Evolutionary conservation across 768 basidiomycete species (phyloP).

Genomic region (Boletus fagicola): DNA sequence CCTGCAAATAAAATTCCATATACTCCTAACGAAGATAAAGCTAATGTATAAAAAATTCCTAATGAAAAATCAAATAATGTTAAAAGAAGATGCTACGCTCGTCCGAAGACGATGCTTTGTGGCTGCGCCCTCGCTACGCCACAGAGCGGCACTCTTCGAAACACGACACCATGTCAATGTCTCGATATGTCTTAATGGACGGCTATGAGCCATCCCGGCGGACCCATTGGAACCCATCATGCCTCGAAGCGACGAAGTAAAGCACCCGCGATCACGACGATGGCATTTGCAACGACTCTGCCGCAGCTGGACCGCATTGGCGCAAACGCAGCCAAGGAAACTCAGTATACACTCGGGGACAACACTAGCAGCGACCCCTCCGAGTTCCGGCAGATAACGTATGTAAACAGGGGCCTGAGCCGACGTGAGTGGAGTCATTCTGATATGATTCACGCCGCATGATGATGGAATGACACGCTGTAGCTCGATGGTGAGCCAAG

Average conservation of each 20-base stretch:
- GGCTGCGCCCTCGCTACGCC: too few relatives aligned
- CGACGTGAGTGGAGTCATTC: constrained; percentile 7
- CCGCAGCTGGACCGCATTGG: constrained; percentile 1
- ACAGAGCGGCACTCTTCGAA: too few relatives aligned
- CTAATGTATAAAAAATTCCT: too few relatives aligned
- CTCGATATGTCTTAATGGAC: neutral
- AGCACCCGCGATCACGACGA: neutral
- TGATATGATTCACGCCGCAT: neutral
- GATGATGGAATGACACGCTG: constrained; percentile 8
- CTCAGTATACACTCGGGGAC: neutral
- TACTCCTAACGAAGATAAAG: too few relatives aligned
- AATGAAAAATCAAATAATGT: too few relatives aligned
- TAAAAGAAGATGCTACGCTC: too few relatives aligned
- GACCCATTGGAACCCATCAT: too few relatives aligned
- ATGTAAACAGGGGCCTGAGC: neutral
- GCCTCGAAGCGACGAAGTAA: neutral
- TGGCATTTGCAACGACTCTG: neutral
- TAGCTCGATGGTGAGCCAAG: constrained; percentile 13
- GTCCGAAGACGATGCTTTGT: too few relatives aligned
- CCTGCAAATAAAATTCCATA: too few relatives aligned
- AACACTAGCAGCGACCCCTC: neutral
- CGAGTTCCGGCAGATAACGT: neutral
- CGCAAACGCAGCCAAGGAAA: neutral
- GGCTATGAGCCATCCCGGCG: neutral
- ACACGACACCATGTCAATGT: neutral